phyloP scores from a whole-genome alignment of 768 basidiomycete genomes.

The Boletales sp. region DNA sequence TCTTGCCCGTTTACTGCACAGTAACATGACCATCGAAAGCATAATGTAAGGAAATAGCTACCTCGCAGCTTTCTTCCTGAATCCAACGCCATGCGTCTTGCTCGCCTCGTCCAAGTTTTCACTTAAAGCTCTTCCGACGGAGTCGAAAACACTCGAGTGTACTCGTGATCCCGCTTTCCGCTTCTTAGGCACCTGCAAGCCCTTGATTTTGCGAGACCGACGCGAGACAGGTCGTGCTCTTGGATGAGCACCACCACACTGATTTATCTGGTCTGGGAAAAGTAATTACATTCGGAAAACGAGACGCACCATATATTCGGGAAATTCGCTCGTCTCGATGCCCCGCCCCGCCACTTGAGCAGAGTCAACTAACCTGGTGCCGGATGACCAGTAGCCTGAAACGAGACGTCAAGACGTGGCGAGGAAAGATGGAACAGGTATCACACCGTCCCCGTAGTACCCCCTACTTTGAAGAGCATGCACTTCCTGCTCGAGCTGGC shows the following conservation, averaged over 20 bases:
- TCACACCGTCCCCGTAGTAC: slow-evolving; percentile 78
- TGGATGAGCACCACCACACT: slow-evolving; percentile 81
- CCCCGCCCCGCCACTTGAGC: slow-evolving; percentile 49
- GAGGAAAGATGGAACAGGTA: neutral
- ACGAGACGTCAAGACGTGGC: slow-evolving; percentile 4
- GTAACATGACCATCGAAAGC: neutral
- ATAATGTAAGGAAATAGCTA: slow-evolving; percentile 22
- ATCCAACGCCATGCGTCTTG: slow-evolving; percentile 53
- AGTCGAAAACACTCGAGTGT: slow-evolving; percentile 55
- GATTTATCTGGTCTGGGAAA: neutral
- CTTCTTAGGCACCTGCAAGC: slow-evolving; percentile 59
- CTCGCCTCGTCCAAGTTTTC: slow-evolving; percentile 34
- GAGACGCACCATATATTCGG: slow-evolving; percentile 66
- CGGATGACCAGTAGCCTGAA: slow-evolving; percentile 80
- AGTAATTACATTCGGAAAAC: neutral
- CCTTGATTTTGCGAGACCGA: slow-evolving; percentile 48
- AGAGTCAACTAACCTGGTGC: slow-evolving; percentile 66
- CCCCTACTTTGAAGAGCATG: slow-evolving; percentile 65
- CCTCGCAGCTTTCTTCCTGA: slow-evolving; percentile 71
- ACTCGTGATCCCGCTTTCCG: slow-evolving; percentile 73
- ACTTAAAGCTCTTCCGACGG: slow-evolving; percentile 52
- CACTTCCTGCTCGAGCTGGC: slow-evolving; percentile 60
- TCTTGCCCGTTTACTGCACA: slow-evolving; percentile 66
- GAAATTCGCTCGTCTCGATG: slow-evolving; percentile 54
- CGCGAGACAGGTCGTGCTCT: slow-evolving; percentile 52